phyloP scores from a whole-genome alignment of 192 early-diverging fungal genomes.

The Polychytrium aggregatum region DNA sequence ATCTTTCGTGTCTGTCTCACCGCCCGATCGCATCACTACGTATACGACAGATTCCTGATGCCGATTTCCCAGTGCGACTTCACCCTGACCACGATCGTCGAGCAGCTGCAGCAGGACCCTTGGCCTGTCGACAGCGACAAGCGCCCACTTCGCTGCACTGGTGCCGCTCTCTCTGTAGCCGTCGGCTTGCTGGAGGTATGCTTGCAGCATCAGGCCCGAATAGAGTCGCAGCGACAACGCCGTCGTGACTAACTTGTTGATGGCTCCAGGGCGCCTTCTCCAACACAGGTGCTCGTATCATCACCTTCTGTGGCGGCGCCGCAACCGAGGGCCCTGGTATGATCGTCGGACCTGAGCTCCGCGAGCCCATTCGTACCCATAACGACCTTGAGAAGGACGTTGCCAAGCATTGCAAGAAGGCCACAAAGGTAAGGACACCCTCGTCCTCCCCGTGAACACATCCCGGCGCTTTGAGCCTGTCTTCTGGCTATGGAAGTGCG shows the following conservation, averaged over 20 bases:
- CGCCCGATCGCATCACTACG: background rate
- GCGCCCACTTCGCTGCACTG: constrained; percentile 86
- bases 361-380: constrained; percentile 93
- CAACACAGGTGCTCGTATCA: constrained; percentile 82
- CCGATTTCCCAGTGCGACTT: constrained; percentile 94
- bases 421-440: constrained; percentile 51
- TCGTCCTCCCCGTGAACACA: background rate
- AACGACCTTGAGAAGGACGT: constrained; percentile 95
- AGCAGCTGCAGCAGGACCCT: constrained; percentile 95
- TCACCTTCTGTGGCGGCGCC: constrained; percentile 88
- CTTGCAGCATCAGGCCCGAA: background rate
- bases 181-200: constrained; percentile 76
- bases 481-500: too few species aligned
- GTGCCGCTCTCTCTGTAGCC: constrained; percentile 87
- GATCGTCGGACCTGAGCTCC: constrained; percentile 84
- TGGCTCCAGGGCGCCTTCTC: constrained; percentile 62
- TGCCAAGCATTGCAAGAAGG: constrained; percentile 86
- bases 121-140: constrained; percentile 88
- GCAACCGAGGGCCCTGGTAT: constrained; percentile 91
- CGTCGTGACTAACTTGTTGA: background rate
- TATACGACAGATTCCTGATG: constrained; percentile 63
- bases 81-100: constrained; percentile 82
- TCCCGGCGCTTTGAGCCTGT: too few species aligned
- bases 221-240: background rate
- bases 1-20: constrained; percentile 1